Percentiles rank a stretch among this genome's conserved stretches.
These are phyloP conservation scores for Populus simonii DNA, from an alignment of 345 rosid genomes.

Conservation along the genomic window DNA sequence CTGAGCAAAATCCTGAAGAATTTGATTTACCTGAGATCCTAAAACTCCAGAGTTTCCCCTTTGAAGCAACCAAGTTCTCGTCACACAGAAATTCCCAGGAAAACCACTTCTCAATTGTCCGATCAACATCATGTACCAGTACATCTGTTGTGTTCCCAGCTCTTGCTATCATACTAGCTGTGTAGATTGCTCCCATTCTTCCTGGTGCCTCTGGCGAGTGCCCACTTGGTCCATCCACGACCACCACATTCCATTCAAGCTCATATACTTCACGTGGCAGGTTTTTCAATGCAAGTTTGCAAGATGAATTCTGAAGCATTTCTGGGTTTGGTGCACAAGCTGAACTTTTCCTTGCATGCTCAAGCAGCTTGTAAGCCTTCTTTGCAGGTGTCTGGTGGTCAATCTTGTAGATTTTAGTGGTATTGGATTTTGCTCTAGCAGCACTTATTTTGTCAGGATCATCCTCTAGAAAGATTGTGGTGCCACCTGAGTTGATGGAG, in stretches of 20 bases:
- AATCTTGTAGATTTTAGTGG: conserved; percentile 50
- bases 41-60: conserved; percentile 71
- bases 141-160: conserved; percentile 58
- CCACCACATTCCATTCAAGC: conserved; percentile 68
- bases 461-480: conserved; percentile 66
- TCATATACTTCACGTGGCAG: conserved; percentile 55
- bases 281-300: conserved; percentile 53
- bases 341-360: conserved; percentile 58
- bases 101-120: conserved; percentile 84
- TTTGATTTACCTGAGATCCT: conserved; percentile 46
- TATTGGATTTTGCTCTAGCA: conserved; percentile 32
- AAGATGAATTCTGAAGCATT: conserved; percentile 39
- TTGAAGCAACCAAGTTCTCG: conserved; percentile 70
- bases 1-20: conserved; percentile 52
- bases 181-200: conserved; percentile 74
- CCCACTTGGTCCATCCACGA: conserved; percentile 81
- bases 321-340: conserved; percentile 44
- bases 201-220: conserved; percentile 66
- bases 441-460: conserved; percentile 45
- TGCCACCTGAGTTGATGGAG: conserved; percentile 58
- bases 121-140: conserved; percentile 66
- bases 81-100: conserved; percentile 88
- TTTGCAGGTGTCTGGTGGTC: conserved; percentile 50
- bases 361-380: conserved; percentile 65
- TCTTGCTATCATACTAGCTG: conserved; percentile 68